These are phyloP conservation scores for Penicillium sp. DNA, from an alignment of 2,329 filamentous ascomycete species.

Conservation along the genomic window DNA sequence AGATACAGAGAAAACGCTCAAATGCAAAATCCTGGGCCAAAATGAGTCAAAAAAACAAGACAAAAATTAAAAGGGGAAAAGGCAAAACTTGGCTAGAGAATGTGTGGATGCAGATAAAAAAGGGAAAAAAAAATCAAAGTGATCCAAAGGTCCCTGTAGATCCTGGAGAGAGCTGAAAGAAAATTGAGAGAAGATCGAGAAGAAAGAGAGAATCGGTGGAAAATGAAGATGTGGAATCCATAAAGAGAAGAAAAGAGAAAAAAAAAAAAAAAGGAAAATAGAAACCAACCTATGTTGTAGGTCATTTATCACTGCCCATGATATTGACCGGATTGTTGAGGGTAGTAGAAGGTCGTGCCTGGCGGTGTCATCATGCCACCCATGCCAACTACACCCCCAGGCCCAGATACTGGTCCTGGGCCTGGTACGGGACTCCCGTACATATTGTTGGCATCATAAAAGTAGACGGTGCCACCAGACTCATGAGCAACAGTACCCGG, in stretches of 20 bases:
- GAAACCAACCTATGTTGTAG: background rate
- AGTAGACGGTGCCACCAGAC: constrained; percentile 94
- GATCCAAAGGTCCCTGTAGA: constrained; percentile 11
- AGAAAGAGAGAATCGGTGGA: constrained; percentile 1
- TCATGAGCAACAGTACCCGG: constrained; percentile 72
- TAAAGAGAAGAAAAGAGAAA: constrained; percentile 7
- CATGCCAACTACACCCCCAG: constrained; percentile 63
- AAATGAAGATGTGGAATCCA: background rate
- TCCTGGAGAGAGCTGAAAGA: constrained; percentile 11
- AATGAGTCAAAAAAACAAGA: constrained; percentile 14
- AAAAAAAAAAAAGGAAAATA: constrained; percentile 12
- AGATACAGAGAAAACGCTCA: constrained; percentile 24
- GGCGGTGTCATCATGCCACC: constrained; percentile 73
- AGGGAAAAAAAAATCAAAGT: background rate
- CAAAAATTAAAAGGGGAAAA: background rate
- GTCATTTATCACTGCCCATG: constrained; percentile 47
- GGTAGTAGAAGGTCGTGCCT: constrained; percentile 51
- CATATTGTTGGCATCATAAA: constrained; percentile 77
- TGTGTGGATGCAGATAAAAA: constrained; percentile 2
- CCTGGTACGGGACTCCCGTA: constrained; percentile 20
- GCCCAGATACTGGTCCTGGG: constrained; percentile 46
- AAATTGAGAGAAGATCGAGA: constrained; percentile 9
- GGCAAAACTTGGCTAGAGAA: constrained; percentile 7
- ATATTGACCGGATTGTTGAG: constrained; percentile 60
- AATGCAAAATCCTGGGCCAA: constrained; percentile 24